Evolutionary conservation across 2,329 filamentous ascomycete species (phyloP), one percentile per base, ranked within the genome.

Genomic region (Plenodomus tracheiphilus): DNA sequence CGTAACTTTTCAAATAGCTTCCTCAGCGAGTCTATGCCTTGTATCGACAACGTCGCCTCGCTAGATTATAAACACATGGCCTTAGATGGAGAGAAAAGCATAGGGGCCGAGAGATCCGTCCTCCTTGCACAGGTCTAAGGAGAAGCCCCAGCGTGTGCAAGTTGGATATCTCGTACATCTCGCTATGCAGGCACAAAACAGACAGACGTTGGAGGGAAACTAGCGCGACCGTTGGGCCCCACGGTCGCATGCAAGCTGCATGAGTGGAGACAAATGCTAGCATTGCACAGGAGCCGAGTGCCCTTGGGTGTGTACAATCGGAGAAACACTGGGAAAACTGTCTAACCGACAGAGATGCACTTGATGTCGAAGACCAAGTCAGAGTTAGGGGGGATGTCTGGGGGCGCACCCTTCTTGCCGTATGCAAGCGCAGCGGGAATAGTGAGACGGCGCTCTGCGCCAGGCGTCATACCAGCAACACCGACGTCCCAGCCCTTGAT

Each of bases 401-500:
- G 88, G 19, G 89, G 76, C 54, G 82, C 79, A 35, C 61, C 61
- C 78, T 89, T 88, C 77, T 84, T 91, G 75, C 95, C 94, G 75
- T 99, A 99, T 65, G 88, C 95, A 50, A 93, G 85, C 66, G 87
- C 79, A 40, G 94, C 81, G 40, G 95, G 95, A 67, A 99, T 91
- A 56, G 86, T 92, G 67, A 99, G 82, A 62, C 94, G 87, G 68
- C 94, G 90, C 82, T 99, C 95, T 66, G 91, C 91, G 68, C 94
- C 94, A 62, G 92, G 87, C 62, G 86, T 81, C 91, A 99, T 97
- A 76, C 95, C 95, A 62, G 83, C 81, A 63, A 99, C 80, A 77
- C 94, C 94, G 59, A 97, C 84, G 74, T 99, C 95, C 95, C 94
- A 97, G 62, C 94, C 94, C 83, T 96, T 94, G 81, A 99, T 99